Conservation (phyloP, 2,329 filamentous ascomycete species). For the Endothia cerciana region DNA sequence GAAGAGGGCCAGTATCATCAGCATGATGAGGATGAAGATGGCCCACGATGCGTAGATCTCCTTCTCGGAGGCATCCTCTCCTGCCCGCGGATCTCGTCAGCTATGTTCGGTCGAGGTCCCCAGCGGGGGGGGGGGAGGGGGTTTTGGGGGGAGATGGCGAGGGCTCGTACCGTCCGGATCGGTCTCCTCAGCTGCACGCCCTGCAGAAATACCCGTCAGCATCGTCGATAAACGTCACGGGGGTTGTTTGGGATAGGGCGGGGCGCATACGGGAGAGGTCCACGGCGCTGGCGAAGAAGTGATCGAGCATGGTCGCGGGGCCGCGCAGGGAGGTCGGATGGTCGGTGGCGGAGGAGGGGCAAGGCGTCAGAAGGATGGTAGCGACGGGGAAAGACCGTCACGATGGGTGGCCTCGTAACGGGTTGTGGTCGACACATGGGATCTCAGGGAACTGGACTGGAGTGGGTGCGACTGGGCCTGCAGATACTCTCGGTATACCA, state of each 20-base stretch:
- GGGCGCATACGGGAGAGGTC: slow-evolving; percentile 44
- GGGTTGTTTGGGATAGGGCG: not conserved
- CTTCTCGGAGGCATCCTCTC: slow-evolving; percentile 83
- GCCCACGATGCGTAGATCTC: slow-evolving; percentile 97
- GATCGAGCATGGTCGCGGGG: slow-evolving; percentile 40
- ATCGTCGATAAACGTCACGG: slow-evolving; percentile 23
- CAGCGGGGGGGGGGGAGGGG: no score
- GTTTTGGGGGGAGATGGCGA: slow-evolving; percentile 5
- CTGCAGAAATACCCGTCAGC: slow-evolving; percentile 37
- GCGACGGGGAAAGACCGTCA: slow-evolving; percentile 15
- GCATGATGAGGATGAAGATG: slow-evolving; percentile 92
- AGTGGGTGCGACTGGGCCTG: no score
- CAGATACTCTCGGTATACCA: not conserved
- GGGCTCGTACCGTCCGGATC: slow-evolving; percentile 49
- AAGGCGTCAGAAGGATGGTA: not conserved
- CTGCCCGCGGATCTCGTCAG: slow-evolving; percentile 45
- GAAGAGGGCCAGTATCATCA: slow-evolving; percentile 93
- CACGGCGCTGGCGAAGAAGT: slow-evolving; percentile 42
- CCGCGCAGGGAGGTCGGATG: slow-evolving; percentile 7
- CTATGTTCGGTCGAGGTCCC: no score
- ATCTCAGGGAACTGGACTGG: not conserved
- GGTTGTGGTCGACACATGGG: slow-evolving; percentile 21
- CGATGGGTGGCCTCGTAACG: slow-evolving; percentile 14
- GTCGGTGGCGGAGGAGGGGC: not conserved
- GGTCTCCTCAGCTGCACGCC: slow-evolving; percentile 49